Evolutionary conservation across 2,329 filamentous ascomycete genomes (phyloP).

Genomic region (Epichloe glyceriae): DNA sequence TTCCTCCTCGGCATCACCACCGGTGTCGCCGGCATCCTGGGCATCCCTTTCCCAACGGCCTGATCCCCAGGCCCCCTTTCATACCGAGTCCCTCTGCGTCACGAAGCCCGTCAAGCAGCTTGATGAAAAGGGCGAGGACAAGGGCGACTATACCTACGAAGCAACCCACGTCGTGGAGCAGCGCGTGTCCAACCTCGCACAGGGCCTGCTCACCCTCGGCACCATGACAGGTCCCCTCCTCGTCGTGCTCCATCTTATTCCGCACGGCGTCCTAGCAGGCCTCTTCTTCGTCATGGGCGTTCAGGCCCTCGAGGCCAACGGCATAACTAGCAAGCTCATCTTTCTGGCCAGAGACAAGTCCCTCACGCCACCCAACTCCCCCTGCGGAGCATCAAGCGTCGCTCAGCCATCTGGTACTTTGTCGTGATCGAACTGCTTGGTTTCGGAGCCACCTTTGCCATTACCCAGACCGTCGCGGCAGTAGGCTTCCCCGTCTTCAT

Average conservation of each 20-base stretch:
- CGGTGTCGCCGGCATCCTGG: constrained; percentile 60
- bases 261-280: constrained; percentile 66
- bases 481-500: constrained; percentile 72
- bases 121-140: constrained; percentile 40
- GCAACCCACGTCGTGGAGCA: constrained; percentile 61
- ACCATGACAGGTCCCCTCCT: constrained; percentile 69
- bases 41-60: constrained; percentile 68
- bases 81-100: constrained; percentile 67
- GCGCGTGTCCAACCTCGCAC: constrained; percentile 63
- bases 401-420: constrained; percentile 56
- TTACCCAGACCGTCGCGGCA: constrained; percentile 71
- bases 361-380: constrained; percentile 47
- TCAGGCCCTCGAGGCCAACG: constrained; percentile 63
- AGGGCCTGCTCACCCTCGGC: constrained; percentile 64
- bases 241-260: constrained; percentile 62
- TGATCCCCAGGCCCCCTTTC: constrained; percentile 74
- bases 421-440: constrained; percentile 54
- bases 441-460: constrained; percentile 68
- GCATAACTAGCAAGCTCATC: constrained; percentile 61
- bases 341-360: constrained; percentile 53
- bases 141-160: constrained; percentile 40
- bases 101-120: constrained; percentile 39
- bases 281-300: constrained; percentile 79
- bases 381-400: constrained; percentile 49
- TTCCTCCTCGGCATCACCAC: constrained; percentile 72